These are phyloP conservation scores for Chloranthus sessilifolius DNA, from an alignment of 164 flowering plant genomes.

Conservation along the genomic window DNA sequence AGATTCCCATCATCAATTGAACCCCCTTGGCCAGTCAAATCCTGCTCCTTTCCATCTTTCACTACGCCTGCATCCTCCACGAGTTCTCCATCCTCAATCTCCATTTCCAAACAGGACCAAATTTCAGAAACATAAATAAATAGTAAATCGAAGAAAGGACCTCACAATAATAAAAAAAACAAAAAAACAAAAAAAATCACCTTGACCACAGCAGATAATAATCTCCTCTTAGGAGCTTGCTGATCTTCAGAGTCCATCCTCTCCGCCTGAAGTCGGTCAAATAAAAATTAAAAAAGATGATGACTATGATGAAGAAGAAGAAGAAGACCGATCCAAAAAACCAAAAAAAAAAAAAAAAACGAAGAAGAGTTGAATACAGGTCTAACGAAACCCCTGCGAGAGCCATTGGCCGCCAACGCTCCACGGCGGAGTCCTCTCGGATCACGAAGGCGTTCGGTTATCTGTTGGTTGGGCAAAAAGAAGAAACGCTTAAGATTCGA, in stretches of 20 bases:
- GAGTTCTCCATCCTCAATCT: slow-evolving; percentile 84
- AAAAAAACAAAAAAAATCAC: slow-evolving; percentile 23
- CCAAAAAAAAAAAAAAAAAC: neutral
- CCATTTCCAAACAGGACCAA: too few species aligned
- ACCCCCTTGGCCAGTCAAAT: slow-evolving; percentile 10
- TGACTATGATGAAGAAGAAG: neutral
- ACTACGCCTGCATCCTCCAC: slow-evolving; percentile 32
- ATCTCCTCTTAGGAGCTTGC: slow-evolving; percentile 71
- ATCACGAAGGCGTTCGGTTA: slow-evolving; percentile 83
- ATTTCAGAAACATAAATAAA: too few species aligned
- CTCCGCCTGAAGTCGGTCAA: slow-evolving; percentile 43
- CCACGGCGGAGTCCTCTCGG: slow-evolving; percentile 90
- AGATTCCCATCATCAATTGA: slow-evolving; percentile 4
- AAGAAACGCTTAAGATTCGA: too few species aligned
- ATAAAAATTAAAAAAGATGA: slow-evolving; percentile 3
- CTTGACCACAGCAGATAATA: slow-evolving; percentile 91
- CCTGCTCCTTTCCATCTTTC: slow-evolving; percentile 27
- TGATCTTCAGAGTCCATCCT: slow-evolving; percentile 58
- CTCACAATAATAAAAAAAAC: neutral
- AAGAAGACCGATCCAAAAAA: neutral
- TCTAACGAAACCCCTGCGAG: slow-evolving; percentile 60
- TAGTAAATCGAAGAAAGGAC: neutral
- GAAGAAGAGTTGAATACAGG: slow-evolving; percentile 29
- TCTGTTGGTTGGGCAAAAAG: slow-evolving; percentile 29
- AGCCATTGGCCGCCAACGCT: slow-evolving; percentile 38